Evolutionary conservation across 192 early-diverging fungal genomes (phyloP).

Genomic region (Paraglomus occultum): DNA sequence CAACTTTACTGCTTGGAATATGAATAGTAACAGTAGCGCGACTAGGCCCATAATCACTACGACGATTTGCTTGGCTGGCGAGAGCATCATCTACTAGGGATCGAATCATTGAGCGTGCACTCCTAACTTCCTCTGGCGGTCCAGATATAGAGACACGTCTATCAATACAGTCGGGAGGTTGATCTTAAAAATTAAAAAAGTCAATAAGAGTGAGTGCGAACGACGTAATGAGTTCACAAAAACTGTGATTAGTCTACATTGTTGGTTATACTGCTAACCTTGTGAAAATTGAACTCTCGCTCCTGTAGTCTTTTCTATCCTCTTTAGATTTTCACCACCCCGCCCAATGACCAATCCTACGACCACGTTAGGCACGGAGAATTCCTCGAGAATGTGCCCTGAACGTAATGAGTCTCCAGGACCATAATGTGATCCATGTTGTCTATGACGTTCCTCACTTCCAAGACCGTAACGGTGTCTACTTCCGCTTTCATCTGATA

Average conservation of each 20-base stretch:
- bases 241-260: too few relatives aligned
- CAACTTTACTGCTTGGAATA: slow-evolving; percentile 69
- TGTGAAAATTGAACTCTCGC: slow-evolving; percentile 72
- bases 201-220: not conserved
- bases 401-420: slow-evolving; percentile 36
- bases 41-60: slow-evolving; percentile 32
- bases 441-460: slow-evolving; percentile 36
- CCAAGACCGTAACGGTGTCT: slow-evolving; percentile 39
- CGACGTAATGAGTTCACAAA: not conserved
- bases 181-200: slow-evolving; percentile 28
- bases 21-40: slow-evolving; percentile 48
- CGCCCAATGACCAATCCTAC: slow-evolving; percentile 84
- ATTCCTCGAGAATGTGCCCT: slow-evolving; percentile 45
- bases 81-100: slow-evolving; percentile 39
- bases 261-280: slow-evolving; percentile 26
- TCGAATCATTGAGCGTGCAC: slow-evolving; percentile 54
- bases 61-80: slow-evolving; percentile 21
- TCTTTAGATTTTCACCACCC: slow-evolving; percentile 73
- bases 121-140: slow-evolving; percentile 44
- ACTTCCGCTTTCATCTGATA: slow-evolving; percentile 21
- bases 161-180: slow-evolving; percentile 45
- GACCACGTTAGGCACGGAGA: slow-evolving; percentile 59
- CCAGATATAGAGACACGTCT: slow-evolving; percentile 52
- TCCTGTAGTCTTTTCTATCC: slow-evolving; percentile 70
- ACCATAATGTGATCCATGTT: slow-evolving; percentile 32